A percentile compares a stretch with the other conserved stretches of the same genome.
Evolutionary conservation across 1,139 yeast genomes (phyloP).

Genomic region (Debaryomyces sp.): DNA sequence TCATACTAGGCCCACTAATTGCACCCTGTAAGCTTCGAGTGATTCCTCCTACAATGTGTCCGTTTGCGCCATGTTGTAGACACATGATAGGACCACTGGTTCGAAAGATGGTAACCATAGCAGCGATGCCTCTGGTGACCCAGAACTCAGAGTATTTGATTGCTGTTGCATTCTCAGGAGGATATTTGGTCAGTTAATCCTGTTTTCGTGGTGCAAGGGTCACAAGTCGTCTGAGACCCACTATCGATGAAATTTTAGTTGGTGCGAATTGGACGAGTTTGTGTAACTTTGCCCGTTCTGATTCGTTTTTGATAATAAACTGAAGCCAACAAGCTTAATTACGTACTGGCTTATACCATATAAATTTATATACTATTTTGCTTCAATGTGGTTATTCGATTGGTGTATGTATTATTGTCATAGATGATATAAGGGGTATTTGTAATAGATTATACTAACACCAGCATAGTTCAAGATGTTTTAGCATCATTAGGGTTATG

Average conservation of each 20-base stretch:
- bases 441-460: conserved; percentile 5
- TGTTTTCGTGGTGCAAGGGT: background rate
- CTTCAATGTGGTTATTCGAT: conserved; percentile 43
- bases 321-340: background rate
- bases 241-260: background rate
- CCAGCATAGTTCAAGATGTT: conserved; percentile 73
- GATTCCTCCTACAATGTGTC: background rate
- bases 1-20: background rate
- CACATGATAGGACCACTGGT: background rate
- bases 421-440: background rate
- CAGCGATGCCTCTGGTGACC: background rate
- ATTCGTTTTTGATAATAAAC: background rate
- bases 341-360: background rate
- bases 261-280: background rate
- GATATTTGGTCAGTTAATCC: background rate
- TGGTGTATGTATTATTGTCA: conserved; percentile 41
- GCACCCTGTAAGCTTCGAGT: background rate
- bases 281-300: background rate
- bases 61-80: background rate
- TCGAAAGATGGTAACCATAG: background rate
- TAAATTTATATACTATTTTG: background rate
- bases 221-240: background rate
- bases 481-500: conserved; percentile 92
- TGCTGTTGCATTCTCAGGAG: background rate
- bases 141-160: background rate